Evolutionary conservation across 2,329 filamentous ascomycete genomes (phyloP), one percentile per base, ranked within the genome.

Genomic region (Ceratocystis cubensis): DNA sequence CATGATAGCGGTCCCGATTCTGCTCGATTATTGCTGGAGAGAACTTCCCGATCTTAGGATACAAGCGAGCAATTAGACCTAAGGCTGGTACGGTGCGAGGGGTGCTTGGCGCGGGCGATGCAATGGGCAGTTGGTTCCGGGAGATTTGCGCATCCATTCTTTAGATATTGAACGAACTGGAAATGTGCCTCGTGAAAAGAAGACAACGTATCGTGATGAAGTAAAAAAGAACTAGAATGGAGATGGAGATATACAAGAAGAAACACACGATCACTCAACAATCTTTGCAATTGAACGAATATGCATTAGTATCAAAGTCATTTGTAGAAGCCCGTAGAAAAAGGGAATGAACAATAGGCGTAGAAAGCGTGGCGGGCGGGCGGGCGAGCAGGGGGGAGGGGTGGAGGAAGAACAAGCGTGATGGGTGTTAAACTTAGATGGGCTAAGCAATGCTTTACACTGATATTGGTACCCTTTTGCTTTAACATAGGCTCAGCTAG

Each of bases 1-100:
- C 63, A 65, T 25, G 63, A 44, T 61, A 65, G 28, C 64, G 64
- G n/a, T 28, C 44, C 3, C 22, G 53, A 44, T 65, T 65, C 50
- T 25, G 41, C 22, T 59, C 7, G 17, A 61, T 22, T 20, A 61
- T 45, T 17, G 44, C 33, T 20, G 59, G 53, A 15, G 53, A 45
- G 2, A 65, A 61, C 13, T 28, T 30, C 44, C 64, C 64, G 7
- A 46, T 13, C 28, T 59, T 33, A 0, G 64, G 64, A 13, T 61
- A 65, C 37, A 65, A 25, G 25, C 64, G 64, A 22, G 64, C 64
- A 44, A 65, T 65, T 4, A 65, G 50, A n/a, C 30, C 17, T 1
- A 59, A 30, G 28, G 17, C 17, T 37, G 30, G 30, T 17, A 8
- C 7, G 4, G 5, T 59, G 17, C n/a, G 56, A 8, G 8, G 56